Evolutionary conservation across 2,329 filamentous ascomycete genomes (phyloP).

Genomic region (Penicillium sp.): DNA sequence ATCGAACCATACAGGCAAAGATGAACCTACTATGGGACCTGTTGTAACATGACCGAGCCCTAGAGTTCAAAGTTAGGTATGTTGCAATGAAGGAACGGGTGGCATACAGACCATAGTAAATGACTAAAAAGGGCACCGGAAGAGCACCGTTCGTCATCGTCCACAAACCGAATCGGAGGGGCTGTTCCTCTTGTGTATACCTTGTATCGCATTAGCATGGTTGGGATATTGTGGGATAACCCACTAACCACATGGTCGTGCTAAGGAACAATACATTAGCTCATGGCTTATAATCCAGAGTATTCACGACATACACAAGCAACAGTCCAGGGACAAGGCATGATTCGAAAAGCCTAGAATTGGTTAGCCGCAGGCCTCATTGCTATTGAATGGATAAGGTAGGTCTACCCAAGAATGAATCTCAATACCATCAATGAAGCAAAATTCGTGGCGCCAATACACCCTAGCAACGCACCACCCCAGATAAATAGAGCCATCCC

Average conservation of each 20-base stretch:
- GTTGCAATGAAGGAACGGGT: too few species aligned
- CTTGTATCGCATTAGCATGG: background rate
- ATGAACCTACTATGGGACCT: too few species aligned
- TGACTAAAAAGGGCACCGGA: too few species aligned
- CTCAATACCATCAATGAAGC: background rate
- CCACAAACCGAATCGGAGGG: background rate
- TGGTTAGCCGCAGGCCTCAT: background rate
- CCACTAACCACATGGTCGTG: background rate
- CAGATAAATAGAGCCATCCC: too few species aligned
- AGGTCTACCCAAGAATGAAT: background rate
- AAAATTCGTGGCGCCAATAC: background rate
- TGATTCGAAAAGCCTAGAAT: background rate
- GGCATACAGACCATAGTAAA: too few species aligned
- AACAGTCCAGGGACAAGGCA: background rate
- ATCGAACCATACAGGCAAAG: too few species aligned
- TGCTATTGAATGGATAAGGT: background rate
- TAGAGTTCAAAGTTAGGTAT: too few species aligned
- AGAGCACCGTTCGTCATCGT: background rate
- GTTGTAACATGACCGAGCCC: too few species aligned
- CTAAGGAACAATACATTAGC: background rate
- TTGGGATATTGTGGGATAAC: background rate
- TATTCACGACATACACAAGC: background rate
- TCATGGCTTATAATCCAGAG: background rate
- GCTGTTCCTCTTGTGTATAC: background rate
- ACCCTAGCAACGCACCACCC: background rate